Evolutionary conservation across 257 asterid genomes (phyloP), one percentile per base, ranked within the genome.

Genomic region (Datura wrightii): DNA sequence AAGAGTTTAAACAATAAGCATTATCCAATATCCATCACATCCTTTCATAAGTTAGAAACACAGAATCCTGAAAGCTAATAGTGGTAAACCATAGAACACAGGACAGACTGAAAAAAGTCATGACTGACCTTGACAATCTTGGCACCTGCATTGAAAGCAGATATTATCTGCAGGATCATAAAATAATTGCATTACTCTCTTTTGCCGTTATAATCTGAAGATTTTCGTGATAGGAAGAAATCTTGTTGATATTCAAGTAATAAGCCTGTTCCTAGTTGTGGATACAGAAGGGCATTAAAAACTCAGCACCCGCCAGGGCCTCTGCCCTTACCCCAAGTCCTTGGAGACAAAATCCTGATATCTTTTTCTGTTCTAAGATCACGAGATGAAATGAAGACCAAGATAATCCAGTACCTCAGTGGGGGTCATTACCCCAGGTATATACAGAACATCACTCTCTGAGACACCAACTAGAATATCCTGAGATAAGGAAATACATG

Each of bases 391-490:
- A 82, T 58, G 78, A 82, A 82, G 36, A 0, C 31, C 42, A 46
- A 46, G 74, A 13, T 82, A 8, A 50, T 59, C 70, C 84, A 31
- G 1, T 85, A 93, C 97, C 95, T 94, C 98, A 10, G 97, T 92
- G 34, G 98, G 97, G 54, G 98, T 94, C 95, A 91, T 92, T 55
- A 88, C 97, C n/a, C 98, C 98, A 81, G 97, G 98, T 89, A 94
- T 90, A 82, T 92, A 94, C 34, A 93, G 85, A 87, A 92, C 93
- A 69, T 91, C 89, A 63, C 85, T 85, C 54, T 85, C 88, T 3
- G 90, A 85, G 89, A 89, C 93, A 79, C 91, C 92, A 72, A 89
- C 90, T 11, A 92, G 85, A 86, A 94, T 89, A 37, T 87, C 98
- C 97, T 94, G 92, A 62, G 80, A 86, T 4, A 62, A 44, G 84